Evolutionary conservation across 2,329 filamentous ascomycete genomes (phyloP).

Genomic region (Capronia americana): DNA sequence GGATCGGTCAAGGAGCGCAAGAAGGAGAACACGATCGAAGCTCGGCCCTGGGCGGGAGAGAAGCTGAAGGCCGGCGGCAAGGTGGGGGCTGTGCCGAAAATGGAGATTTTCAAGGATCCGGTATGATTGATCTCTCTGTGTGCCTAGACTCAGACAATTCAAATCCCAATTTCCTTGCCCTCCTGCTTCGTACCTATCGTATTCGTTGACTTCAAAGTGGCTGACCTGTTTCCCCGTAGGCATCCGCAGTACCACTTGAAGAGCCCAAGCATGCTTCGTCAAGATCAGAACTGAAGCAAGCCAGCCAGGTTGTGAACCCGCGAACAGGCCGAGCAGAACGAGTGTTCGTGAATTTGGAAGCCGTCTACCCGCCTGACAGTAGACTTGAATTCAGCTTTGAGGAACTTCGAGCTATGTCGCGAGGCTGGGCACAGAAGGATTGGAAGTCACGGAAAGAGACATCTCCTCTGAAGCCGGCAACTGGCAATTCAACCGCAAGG

Average conservation of each 20-base stretch:
- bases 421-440: constrained; percentile 68
- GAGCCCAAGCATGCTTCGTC: constrained; percentile 42
- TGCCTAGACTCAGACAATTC: constrained; percentile 30
- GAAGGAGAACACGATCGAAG: constrained; percentile 89
- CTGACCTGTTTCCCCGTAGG: constrained; percentile 49
- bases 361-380: constrained; percentile 78
- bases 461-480: constrained; percentile 15
- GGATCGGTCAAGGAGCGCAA: constrained; percentile 84
- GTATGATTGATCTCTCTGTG: constrained; percentile 69
- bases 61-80: constrained; percentile 87
- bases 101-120: constrained; percentile 93
- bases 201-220: neutral
- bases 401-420: constrained; percentile 79
- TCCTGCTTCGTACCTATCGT: constrained; percentile 1
- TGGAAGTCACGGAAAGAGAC: constrained; percentile 51
- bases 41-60: constrained; percentile 90
- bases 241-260: constrained; percentile 47
- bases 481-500: constrained; percentile 22
- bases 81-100: constrained; percentile 76
- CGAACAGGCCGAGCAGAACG: constrained; percentile 82
- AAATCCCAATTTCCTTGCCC: constrained; percentile 21
- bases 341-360: constrained; percentile 84
- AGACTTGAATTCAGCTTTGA: constrained; percentile 86
- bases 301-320: constrained; percentile 82
- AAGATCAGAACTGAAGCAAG: constrained; percentile 71